Conservation (phyloP, 805 yeast genomes). For the Saccharomycopsis sp. region DNA sequence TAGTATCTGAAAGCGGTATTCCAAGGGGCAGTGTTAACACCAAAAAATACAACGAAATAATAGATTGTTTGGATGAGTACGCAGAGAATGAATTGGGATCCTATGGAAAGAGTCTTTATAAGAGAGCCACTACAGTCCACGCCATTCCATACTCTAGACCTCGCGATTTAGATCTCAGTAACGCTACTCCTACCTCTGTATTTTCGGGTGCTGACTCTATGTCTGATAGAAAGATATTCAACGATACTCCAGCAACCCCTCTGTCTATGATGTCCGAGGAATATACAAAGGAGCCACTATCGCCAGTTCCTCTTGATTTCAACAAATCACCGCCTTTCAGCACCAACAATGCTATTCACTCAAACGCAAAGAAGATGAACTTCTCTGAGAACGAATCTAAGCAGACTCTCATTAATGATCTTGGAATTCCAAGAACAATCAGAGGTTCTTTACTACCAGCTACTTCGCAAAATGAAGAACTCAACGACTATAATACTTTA, state of each 20-base stretch:
- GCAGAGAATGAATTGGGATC: not conserved
- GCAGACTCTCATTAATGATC: conserved; percentile 10
- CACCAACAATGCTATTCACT: not conserved
- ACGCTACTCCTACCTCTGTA: not conserved
- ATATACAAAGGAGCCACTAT: not conserved
- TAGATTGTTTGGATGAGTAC: not conserved
- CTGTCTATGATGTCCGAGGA: not conserved
- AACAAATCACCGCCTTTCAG: not conserved
- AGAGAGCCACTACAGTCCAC: not conserved
- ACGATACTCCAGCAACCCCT: not conserved
- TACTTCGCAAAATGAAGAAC: not conserved
- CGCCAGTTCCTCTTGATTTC: not conserved
- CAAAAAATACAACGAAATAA: not conserved
- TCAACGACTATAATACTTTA: conserved; percentile 16
- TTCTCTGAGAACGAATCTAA: conserved; percentile 7
- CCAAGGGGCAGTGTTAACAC: not conserved
- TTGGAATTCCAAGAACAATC: conserved; percentile 19
- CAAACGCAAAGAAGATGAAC: not conserved
- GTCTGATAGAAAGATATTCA: not conserved
- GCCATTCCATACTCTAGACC: not conserved
- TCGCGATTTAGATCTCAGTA: not conserved
- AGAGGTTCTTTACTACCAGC: conserved; percentile 15
- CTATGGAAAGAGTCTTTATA: not conserved
- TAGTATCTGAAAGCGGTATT: not conserved
- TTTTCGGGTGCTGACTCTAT: not conserved